These are phyloP conservation scores for Aspergillus ostianus DNA, from an alignment of 495 filamentous ascomycete genomes.

Conservation along the genomic window DNA sequence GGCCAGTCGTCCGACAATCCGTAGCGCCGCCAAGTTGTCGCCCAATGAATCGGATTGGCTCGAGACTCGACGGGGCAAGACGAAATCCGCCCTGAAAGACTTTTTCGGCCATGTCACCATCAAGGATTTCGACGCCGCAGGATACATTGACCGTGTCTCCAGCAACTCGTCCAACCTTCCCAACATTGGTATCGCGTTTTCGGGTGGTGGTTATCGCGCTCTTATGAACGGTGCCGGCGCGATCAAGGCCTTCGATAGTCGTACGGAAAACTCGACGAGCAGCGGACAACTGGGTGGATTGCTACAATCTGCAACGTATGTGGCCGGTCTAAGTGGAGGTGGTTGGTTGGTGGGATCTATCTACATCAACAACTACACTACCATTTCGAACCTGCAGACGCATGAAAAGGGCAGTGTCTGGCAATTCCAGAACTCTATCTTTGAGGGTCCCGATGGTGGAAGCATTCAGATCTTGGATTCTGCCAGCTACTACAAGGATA, in stretches of 20 bases:
- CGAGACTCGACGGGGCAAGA: slow-evolving; percentile 47
- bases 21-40: slow-evolving; percentile 58
- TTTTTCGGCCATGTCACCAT: slow-evolving; percentile 74
- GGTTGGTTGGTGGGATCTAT: slow-evolving; percentile 86
- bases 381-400: slow-evolving; percentile 57
- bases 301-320: slow-evolving; percentile 80
- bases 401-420: slow-evolving; percentile 52
- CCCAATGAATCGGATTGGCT: slow-evolving; percentile 70
- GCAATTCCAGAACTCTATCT: slow-evolving; percentile 76
- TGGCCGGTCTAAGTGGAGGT: slow-evolving; percentile 83
- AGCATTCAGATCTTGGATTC: slow-evolving; percentile 52
- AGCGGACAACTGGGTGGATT: slow-evolving; percentile 78
- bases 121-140: slow-evolving; percentile 67
- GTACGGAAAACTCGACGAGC: slow-evolving; percentile 63
- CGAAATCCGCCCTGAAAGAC: slow-evolving; percentile 65
- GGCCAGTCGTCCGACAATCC: slow-evolving; percentile 46
- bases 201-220: slow-evolving; percentile 79
- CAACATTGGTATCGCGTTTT: slow-evolving; percentile 60
- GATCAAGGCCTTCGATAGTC: slow-evolving; percentile 77
- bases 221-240: slow-evolving; percentile 87
- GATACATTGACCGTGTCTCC: slow-evolving; percentile 61
- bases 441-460: slow-evolving; percentile 59
- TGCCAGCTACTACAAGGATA: slow-evolving; percentile 64
- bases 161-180: slow-evolving; percentile 57
- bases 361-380: slow-evolving; percentile 87